A percentile compares a stretch with the other conserved stretches of the same genome.
phyloP scores from a whole-genome alignment of 257 asterid genomes.

The Nicotiana undulata region DNA sequence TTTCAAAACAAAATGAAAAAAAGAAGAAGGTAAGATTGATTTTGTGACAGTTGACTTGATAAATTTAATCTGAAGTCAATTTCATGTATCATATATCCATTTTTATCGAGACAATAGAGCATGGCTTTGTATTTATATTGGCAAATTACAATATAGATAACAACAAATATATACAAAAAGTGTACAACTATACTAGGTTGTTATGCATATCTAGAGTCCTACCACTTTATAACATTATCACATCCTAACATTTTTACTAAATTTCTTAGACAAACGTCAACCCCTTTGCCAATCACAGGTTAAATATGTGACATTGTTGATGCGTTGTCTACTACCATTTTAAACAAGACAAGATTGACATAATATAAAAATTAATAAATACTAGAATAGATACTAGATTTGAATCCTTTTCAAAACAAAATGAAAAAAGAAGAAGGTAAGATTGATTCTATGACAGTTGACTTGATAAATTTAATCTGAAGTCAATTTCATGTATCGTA shows the following conservation, averaged over 20 bases:
- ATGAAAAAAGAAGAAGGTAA: background rate
- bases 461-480: no score
- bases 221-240: no score
- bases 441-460: no score
- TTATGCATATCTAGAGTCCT: no score
- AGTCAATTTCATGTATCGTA: no score
- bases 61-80: no score
- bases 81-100: no score
- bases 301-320: background rate
- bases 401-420: background rate
- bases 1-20: background rate
- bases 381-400: background rate
- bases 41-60: no score
- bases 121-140: accelerated
- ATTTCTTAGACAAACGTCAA: background rate
- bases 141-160: accelerated
- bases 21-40: no score
- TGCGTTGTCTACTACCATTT: background rate
- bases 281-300: background rate
- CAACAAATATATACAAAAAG: accelerated
- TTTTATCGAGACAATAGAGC: no score
- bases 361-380: background rate
- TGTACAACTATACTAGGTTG: no score
- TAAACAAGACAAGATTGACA: background rate
- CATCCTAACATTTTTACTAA: background rate